Percentiles rank a stretch among this genome's conserved stretches.
These are phyloP conservation scores for Cladophialophora yegresii DNA, from an alignment of 2,329 filamentous ascomycete species.

Conservation along the genomic window DNA sequence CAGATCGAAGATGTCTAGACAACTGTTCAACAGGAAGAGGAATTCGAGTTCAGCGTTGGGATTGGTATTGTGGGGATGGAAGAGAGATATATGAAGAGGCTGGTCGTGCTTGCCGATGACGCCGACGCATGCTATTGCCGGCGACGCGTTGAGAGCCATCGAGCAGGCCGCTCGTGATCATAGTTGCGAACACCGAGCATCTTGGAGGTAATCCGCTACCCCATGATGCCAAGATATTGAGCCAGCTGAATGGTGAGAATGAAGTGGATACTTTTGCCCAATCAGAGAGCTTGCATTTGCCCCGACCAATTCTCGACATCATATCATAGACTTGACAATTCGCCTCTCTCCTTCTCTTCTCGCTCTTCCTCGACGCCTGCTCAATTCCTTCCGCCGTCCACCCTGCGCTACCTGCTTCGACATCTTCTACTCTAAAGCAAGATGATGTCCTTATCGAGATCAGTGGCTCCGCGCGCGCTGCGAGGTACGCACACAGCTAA, in stretches of 20 bases:
- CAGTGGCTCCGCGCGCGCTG: conserved; percentile 57
- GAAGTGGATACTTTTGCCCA: conserved; percentile 7
- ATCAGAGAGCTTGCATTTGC: conserved; percentile 27
- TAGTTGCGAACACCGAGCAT: neutral
- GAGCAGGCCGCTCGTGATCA: neutral
- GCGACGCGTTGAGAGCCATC: conserved; percentile 44
- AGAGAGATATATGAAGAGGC: conserved; percentile 88
- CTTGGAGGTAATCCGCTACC: neutral
- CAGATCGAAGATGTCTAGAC: conserved; percentile 90
- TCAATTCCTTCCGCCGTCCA: conserved; percentile 40
- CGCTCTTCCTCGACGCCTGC: conserved; percentile 24
- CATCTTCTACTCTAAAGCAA: conserved; percentile 31
- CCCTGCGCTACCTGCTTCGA: conserved; percentile 15
- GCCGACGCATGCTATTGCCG: conserved; percentile 89
- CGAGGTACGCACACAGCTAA: conserved; percentile 49
- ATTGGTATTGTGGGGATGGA: conserved; percentile 66
- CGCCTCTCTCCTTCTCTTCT: neutral
- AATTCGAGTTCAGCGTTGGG: conserved; percentile 69
- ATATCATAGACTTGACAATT: conserved; percentile 28
- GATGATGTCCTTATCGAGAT: conserved; percentile 57
- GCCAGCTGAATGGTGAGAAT: neutral
- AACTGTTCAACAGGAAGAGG: conserved; percentile 85
- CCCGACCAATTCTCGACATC: conserved; percentile 4
- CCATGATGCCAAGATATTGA: neutral
- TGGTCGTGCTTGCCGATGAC: conserved; percentile 96